Evolutionary conservation across 176 grass and related monocot genomes (phyloP).

Genomic region (Phragmites australis): DNA sequence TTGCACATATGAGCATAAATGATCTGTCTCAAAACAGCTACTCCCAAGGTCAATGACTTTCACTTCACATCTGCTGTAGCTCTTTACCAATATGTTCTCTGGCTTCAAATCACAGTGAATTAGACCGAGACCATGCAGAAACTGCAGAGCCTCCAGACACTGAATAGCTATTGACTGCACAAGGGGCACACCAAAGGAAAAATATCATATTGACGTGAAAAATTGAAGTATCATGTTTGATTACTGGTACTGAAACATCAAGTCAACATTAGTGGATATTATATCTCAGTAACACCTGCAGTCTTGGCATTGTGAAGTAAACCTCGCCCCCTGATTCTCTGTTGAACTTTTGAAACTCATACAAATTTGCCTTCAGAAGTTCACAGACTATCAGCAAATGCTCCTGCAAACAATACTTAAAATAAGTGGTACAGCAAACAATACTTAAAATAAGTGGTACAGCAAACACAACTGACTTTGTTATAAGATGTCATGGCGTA

Average conservation of each 20-base stretch:
- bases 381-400: constrained; percentile 99
- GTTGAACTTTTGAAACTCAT: constrained; percentile 99
- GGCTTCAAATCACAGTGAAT: constrained; percentile 99
- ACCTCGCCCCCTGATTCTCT: constrained; percentile 99
- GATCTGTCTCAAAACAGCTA: constrained; percentile 98
- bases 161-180: constrained; percentile 97
- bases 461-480: neutral
- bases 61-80: constrained; percentile 97
- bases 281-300: constrained; percentile 63
- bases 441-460: constrained; percentile 30
- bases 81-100: constrained; percentile 98
- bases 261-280: constrained; percentile 23
- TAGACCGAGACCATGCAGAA: constrained; percentile 91
- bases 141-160: constrained; percentile 94
- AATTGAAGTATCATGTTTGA: neutral
- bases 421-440: constrained; percentile 25
- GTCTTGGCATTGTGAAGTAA: constrained; percentile 98
- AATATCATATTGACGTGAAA: constrained; percentile 20
- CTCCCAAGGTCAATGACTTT: constrained; percentile 99
- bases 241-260: constrained; percentile 8
- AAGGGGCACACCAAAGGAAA: constrained; percentile 10
- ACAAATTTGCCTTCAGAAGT: constrained; percentile 98
- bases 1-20: constrained; percentile 95
- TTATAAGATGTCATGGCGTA: neutral
- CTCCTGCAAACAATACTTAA: constrained; percentile 62